These are phyloP conservation scores for Cyberlindnera xishuangbannaensis DNA, from an alignment of 805 yeast species.

Conservation along the genomic window DNA sequence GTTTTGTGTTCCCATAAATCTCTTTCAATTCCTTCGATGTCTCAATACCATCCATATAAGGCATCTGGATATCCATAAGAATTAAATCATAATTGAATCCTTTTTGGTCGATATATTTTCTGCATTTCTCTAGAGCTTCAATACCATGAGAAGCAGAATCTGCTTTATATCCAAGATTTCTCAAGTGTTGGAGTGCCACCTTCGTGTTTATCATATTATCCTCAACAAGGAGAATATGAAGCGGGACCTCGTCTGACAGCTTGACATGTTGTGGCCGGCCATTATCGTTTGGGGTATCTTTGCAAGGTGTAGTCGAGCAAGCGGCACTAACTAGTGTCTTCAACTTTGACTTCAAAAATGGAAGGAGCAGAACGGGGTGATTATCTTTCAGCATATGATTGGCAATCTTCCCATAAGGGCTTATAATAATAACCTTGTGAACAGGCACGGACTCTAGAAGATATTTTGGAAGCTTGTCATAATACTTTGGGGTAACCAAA, in stretches of 20 bases:
- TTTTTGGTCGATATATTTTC: slow-evolving; percentile 45
- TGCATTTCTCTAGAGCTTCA: slow-evolving; percentile 91
- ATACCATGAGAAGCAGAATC: slow-evolving; percentile 79
- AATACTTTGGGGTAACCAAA: slow-evolving; percentile 9
- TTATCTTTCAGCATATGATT: slow-evolving; percentile 3
- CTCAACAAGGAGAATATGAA: slow-evolving; percentile 78
- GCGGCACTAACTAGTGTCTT: slow-evolving; percentile 1
- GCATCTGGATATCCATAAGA: slow-evolving; percentile 93
- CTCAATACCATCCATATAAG: slow-evolving; percentile 88
- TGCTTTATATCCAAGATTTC: slow-evolving; percentile 49
- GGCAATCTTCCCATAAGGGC: slow-evolving; percentile 13
- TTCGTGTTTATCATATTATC: slow-evolving; percentile 81
- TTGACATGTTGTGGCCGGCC: neutral
- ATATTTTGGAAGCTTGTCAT: slow-evolving; percentile 4
- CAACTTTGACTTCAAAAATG: slow-evolving; percentile 15
- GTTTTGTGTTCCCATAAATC: slow-evolving; percentile 41
- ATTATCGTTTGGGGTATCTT: neutral
- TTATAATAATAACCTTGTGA: slow-evolving; percentile 8
- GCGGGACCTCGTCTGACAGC: slow-evolving; percentile 27
- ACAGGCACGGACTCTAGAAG: neutral
- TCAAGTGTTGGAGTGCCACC: slow-evolving; percentile 62
- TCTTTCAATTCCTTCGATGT: slow-evolving; percentile 74
- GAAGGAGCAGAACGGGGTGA: slow-evolving; percentile 14
- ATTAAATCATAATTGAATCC: slow-evolving; percentile 76
- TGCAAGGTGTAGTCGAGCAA: neutral